These are phyloP conservation scores for Trichodelitschia bisporula DNA, from an alignment of 495 filamentous ascomycete genomes.

Conservation along the genomic window DNA sequence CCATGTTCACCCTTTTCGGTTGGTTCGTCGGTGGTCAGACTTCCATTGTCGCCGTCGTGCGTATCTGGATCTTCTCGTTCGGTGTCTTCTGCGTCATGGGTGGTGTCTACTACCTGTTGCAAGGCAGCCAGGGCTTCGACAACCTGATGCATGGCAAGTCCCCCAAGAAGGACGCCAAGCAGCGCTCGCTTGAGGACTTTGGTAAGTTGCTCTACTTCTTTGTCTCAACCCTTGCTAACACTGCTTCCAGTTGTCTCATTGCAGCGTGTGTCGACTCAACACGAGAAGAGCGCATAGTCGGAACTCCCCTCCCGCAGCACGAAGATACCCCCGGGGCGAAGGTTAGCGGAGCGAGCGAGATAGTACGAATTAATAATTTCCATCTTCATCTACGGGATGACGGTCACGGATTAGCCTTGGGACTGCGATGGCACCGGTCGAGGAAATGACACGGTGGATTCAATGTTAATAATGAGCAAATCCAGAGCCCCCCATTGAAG, in stretches of 20 bases:
- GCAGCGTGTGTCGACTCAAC: slow-evolving; percentile 63
- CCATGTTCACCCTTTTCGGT: slow-evolving; percentile 62
- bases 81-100: slow-evolving; percentile 55
- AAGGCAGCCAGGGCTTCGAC: slow-evolving; percentile 54
- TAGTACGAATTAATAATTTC: no score
- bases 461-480: no score
- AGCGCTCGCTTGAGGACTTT: slow-evolving; percentile 65
- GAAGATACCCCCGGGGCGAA: no score
- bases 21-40: slow-evolving; percentile 44
- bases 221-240: slow-evolving; percentile 10
- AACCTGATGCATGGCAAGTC: slow-evolving; percentile 82
- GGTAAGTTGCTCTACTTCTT: slow-evolving; percentile 25
- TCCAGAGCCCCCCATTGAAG: no score
- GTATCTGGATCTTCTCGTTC: slow-evolving; percentile 76
- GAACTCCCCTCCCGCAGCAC: no score
- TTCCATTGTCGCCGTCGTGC: slow-evolving; percentile 52
- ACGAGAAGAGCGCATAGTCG: slow-evolving; percentile 51
- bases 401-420: no score
- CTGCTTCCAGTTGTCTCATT: slow-evolving; percentile 40
- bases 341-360: no score
- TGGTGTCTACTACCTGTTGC: slow-evolving; percentile 48
- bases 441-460: no score
- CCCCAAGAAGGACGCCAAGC: slow-evolving; percentile 45
- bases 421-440: no score
- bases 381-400: no score